phyloP scores from a whole-genome alignment of 2,329 filamentous ascomycete genomes.

The Metarhizium rileyi region DNA sequence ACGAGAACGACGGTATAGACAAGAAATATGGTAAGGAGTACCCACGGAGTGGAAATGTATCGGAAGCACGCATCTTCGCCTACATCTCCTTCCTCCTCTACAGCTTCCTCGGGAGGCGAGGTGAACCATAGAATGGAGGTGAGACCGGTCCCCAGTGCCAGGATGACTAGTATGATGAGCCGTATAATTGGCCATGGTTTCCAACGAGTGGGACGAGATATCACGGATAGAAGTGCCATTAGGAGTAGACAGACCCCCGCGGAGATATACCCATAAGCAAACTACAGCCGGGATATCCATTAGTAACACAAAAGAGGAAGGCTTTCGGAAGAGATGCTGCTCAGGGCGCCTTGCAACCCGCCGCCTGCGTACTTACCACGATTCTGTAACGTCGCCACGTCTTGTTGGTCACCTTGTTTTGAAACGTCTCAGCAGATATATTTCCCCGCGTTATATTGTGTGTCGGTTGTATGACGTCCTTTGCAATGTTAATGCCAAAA shows the following conservation, averaged over 20 bases:
- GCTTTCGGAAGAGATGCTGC: not conserved
- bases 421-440: not conserved
- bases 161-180: constrained; percentile 17
- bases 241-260: constrained; percentile 22
- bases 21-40: constrained; percentile 23
- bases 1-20: constrained; percentile 24
- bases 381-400: constrained; percentile 16
- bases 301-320: not conserved
- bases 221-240: constrained; percentile 20
- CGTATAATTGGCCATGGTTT: constrained; percentile 23
- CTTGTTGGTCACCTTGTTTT: constrained; percentile 11
- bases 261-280: constrained; percentile 25
- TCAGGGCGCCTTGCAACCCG: constrained; percentile 1
- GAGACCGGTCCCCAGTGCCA: constrained; percentile 21
- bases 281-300: constrained; percentile 13
- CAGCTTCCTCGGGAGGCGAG: not conserved
- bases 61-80: not conserved
- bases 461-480: constrained; percentile 3
- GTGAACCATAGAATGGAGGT: constrained; percentile 17
- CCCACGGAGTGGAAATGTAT: constrained; percentile 21
- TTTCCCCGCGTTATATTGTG: not conserved
- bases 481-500: constrained; percentile 21
- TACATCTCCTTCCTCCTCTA: not conserved
- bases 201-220: constrained; percentile 21
- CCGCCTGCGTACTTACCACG: constrained; percentile 18